Evolutionary conservation across 441 rosid genomes (phyloP).

Genomic region (Mallotus repandus): DNA sequence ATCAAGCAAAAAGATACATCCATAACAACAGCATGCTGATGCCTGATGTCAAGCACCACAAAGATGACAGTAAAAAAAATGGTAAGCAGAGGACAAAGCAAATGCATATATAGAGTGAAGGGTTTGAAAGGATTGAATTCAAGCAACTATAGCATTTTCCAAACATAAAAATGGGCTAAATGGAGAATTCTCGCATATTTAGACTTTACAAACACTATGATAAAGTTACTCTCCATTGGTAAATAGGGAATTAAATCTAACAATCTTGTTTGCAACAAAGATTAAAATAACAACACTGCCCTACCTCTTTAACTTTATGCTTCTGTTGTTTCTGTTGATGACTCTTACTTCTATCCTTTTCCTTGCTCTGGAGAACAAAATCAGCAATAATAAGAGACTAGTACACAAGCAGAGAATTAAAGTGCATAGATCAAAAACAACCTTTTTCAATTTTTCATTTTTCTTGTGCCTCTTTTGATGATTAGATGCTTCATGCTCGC

Average conservation of each 20-base stretch:
- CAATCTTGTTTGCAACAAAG: not conserved
- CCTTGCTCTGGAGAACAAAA: conserved; percentile 50
- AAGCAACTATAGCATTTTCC: no score
- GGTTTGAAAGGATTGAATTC: not conserved
- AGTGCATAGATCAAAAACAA: conserved; percentile 19
- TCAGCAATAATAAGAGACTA: conserved; percentile 18
- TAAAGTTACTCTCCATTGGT: no score
- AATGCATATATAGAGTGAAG: not conserved
- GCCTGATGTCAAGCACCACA: not conserved
- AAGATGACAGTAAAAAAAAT: not conserved
- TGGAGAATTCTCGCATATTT: no score
- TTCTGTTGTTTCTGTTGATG: conserved; percentile 68
- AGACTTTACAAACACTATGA: no score
- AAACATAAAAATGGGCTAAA: no score
- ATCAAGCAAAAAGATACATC: not conserved
- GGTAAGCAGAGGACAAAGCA: not conserved
- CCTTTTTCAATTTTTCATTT: conserved; percentile 77
- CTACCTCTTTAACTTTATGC: conserved; percentile 75
- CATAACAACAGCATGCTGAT: not conserved
- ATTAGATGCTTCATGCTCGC: conserved; percentile 53
- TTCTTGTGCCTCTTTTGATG: conserved; percentile 68
- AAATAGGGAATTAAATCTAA: not conserved
- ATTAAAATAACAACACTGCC: conserved; percentile 10
- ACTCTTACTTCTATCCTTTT: conserved; percentile 70
- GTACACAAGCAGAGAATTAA: not conserved